phyloP scores from a whole-genome alignment of 1,284 basidiomycete species.

The Peniophora sp. region DNA sequence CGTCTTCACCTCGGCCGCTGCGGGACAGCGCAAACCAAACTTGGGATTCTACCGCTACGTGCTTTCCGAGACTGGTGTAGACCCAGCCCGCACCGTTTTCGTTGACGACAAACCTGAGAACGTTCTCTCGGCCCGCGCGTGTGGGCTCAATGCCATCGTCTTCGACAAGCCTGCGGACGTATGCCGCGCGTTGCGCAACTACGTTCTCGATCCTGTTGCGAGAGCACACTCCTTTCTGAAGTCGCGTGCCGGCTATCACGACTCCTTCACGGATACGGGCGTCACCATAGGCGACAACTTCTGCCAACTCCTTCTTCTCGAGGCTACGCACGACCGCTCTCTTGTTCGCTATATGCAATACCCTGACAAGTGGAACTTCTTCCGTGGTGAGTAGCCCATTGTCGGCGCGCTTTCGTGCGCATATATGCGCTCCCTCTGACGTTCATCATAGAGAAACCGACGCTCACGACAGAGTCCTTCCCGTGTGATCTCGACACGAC shows the following conservation, averaged over 20 bases:
- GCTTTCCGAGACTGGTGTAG: slow-evolving; percentile 26
- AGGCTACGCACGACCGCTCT: slow-evolving; percentile 33
- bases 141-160: slow-evolving; percentile 40
- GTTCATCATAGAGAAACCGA: slow-evolving; percentile 21
- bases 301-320: slow-evolving; percentile 41
- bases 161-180: slow-evolving; percentile 31
- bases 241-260: slow-evolving; percentile 28
- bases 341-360: slow-evolving; percentile 27
- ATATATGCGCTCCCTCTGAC: background rate
- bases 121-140: slow-evolving; percentile 39
- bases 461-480: slow-evolving; percentile 32
- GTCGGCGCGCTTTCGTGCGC: background rate
- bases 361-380: slow-evolving; percentile 17
- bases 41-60: slow-evolving; percentile 41
- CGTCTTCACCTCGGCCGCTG: slow-evolving; percentile 38
- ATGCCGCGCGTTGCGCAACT: slow-evolving; percentile 32
- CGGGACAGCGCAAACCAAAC: slow-evolving; percentile 44
- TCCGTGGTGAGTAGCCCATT: slow-evolving; percentile 23
- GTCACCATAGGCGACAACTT: slow-evolving; percentile 38
- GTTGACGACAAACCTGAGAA: slow-evolving; percentile 48
- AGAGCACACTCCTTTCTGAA: slow-evolving; percentile 30
- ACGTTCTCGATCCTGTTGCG: slow-evolving; percentile 32
- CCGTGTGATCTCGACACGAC: slow-evolving; percentile 41
- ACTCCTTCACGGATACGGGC: slow-evolving; percentile 33
- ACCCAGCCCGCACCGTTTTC: slow-evolving; percentile 33